Conservation (phyloP, 2,329 filamentous ascomycete species). For the Aureobasidium sp. region DNA sequence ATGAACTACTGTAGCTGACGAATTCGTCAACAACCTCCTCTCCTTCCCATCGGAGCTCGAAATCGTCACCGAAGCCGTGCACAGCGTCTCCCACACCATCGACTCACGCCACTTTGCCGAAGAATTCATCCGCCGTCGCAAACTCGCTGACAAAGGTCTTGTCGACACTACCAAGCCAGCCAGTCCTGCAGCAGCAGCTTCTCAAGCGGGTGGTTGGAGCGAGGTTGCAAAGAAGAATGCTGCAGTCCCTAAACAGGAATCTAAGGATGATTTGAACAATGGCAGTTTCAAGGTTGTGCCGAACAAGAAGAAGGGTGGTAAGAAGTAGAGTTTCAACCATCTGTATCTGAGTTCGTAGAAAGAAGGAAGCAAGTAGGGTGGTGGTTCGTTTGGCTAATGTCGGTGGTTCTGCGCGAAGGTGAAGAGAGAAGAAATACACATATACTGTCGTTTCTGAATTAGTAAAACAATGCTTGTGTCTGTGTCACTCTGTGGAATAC, state of each 20-base stretch:
- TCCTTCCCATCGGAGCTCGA: conserved; percentile 67
- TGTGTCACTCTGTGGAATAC: background rate
- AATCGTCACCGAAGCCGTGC: conserved; percentile 84
- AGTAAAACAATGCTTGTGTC: background rate
- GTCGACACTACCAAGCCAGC: conserved; percentile 54
- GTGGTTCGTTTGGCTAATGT: background rate
- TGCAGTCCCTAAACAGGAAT: conserved; percentile 21
- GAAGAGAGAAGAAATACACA: background rate
- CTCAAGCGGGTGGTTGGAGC: conserved; percentile 67
- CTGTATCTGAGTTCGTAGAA: background rate
- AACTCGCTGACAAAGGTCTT: conserved; percentile 85
- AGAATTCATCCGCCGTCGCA: conserved; percentile 88
- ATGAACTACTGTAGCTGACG: conserved; percentile 50
- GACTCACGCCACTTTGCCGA: conserved; percentile 90
- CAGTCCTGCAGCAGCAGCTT: conserved; percentile 41
- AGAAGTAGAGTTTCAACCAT: conserved; percentile 21
- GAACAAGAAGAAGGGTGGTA: conserved; percentile 73
- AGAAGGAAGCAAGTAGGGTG: background rate
- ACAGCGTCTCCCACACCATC: conserved; percentile 77
- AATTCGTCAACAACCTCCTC: conserved; percentile 68
- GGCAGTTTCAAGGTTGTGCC: conserved; percentile 84
- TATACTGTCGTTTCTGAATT: background rate
- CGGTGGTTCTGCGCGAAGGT: background rate
- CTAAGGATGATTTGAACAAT: conserved; percentile 37
- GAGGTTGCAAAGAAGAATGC: conserved; percentile 87